Evolutionary conservation across 495 filamentous ascomycete species (phyloP).

Genomic region (Penicillium egyptiacum): DNA sequence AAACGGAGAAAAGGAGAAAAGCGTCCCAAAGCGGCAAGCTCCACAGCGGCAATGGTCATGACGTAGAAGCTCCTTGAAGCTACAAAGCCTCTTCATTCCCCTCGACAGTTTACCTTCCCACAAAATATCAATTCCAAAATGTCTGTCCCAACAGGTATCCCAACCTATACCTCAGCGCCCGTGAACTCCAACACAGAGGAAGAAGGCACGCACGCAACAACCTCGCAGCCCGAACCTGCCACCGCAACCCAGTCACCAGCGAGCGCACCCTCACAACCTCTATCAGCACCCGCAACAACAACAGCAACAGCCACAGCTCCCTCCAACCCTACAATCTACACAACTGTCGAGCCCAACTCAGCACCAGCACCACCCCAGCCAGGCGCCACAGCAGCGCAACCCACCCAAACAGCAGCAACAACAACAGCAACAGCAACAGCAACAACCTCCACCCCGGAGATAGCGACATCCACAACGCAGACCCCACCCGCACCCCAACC

Average conservation of each 20-base stretch:
- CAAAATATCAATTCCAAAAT: constrained; percentile 14
- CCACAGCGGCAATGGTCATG: constrained; percentile 26
- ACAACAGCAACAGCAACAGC: constrained; percentile 17
- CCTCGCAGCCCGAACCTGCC: constrained; percentile 45
- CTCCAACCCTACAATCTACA: constrained; percentile 44
- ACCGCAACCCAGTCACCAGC: constrained; percentile 27
- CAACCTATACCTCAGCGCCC: constrained; percentile 58
- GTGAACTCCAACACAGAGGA: constrained; percentile 46
- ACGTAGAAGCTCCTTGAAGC: constrained; percentile 25
- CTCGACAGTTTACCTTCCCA: constrained; percentile 1
- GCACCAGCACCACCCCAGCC: constrained; percentile 40
- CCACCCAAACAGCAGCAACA: constrained; percentile 28
- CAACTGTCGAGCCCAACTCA: constrained; percentile 45
- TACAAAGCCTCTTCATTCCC: constrained; percentile 2
- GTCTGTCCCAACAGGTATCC: constrained; percentile 56
- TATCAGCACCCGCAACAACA: constrained; percentile 13
- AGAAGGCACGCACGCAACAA: constrained; percentile 22
- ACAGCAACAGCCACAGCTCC: constrained; percentile 39
- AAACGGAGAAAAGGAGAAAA: no score
- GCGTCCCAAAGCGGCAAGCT: constrained; percentile 14
- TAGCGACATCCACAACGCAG: constrained; percentile 9
- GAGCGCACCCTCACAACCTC: constrained; percentile 19
- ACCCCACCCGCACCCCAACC: constrained; percentile 58
- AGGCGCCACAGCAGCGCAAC: constrained; percentile 30
- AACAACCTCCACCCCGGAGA: constrained; percentile 24